These are phyloP conservation scores for Piromyces sp. DNA, from an alignment of 192 early-diverging fungal species.

Conservation along the genomic window DNA sequence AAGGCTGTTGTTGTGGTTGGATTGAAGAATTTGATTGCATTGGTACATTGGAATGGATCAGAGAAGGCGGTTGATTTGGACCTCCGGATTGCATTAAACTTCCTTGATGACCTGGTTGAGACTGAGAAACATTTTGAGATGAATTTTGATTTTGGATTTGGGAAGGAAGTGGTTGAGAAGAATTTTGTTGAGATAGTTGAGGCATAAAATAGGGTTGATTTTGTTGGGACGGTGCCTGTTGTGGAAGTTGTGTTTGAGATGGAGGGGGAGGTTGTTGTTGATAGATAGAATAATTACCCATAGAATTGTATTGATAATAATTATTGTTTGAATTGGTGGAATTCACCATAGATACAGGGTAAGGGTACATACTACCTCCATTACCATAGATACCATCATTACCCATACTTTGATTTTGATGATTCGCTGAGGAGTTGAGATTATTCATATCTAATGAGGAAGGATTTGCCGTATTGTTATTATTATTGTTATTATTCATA, in stretches of 20 bases:
- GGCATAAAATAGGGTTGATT: not conserved
- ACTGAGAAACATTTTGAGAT: not conserved
- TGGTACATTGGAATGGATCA: too few relatives aligned
- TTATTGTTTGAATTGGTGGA: not conserved
- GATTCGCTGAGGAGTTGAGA: not conserved
- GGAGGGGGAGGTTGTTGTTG: not conserved
- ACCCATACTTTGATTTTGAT: not conserved
- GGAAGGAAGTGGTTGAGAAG: too few relatives aligned
- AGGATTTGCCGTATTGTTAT: not conserved
- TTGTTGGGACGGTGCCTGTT: not conserved
- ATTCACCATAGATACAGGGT: not conserved
- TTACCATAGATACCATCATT: too few relatives aligned
- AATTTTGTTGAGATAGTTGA: not conserved
- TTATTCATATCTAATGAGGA: not conserved
- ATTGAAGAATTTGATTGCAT: too few relatives aligned
- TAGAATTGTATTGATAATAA: not conserved
- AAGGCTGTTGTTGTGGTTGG: too few relatives aligned
- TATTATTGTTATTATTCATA: too few relatives aligned
- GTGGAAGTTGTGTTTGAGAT: not conserved
- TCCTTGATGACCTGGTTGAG: not conserved
- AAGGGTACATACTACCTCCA: not conserved
- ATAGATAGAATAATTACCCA: not conserved
- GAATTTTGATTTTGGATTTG: too few relatives aligned
- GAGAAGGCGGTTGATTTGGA: too few relatives aligned
- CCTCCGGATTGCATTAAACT: too few relatives aligned